Base-by-base conservation (phyloP, 108 stramenopile genomes). In the Pelagomonas calceolata region DNA sequence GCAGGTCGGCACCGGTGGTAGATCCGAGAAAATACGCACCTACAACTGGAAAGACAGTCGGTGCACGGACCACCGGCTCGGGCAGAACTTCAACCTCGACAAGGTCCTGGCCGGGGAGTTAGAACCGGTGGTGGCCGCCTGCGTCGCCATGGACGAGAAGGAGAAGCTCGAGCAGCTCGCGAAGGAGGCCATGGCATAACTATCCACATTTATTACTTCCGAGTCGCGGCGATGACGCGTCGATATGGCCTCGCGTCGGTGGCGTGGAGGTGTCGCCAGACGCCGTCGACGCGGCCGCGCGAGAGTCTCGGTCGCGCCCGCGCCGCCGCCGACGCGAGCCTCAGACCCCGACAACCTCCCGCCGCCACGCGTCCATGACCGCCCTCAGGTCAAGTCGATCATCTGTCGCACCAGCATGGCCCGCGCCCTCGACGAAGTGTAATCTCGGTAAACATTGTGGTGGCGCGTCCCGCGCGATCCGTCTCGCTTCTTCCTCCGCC, bases 11-110 rank as follows among this genome's bases (percentile, higher is more conserved):
- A 95, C 94, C 0, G 98, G 96, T 15, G 94, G 95, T 5, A 76
- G 98, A 30, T 84, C 83, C 35, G 96, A 97, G 76, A 94, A 96
- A 66, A 95, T 99, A 51, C 82, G 96, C 35, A 99, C 98, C 32
- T 99, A 99, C 87, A 99, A 99, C 79, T 97, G 93, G 90, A 91
- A 96, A 69, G 94, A 97, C 79, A 93, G 92, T 44, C 88, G 96
- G 32, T 83, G 89, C 66, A 89, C 90, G 18, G 98, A 99, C 73
- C 98, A 97, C 79, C 80, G 98, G 64, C 66, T 93, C 31, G 89
- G 90, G 32, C 90, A 92, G 67, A 90, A 92, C 68, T 91, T 86
- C 76, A 88, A 90, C 1, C 75, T 94, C 65, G 68, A 74, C 39
- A 79, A 87, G 66, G 84, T 91, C 68, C 75, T 91, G 82, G 75